Percentiles rank a stretch among this genome's conserved stretches.
phyloP scores from a whole-genome alignment of 345 rosid species.

The Hibiscus tridactylites region DNA sequence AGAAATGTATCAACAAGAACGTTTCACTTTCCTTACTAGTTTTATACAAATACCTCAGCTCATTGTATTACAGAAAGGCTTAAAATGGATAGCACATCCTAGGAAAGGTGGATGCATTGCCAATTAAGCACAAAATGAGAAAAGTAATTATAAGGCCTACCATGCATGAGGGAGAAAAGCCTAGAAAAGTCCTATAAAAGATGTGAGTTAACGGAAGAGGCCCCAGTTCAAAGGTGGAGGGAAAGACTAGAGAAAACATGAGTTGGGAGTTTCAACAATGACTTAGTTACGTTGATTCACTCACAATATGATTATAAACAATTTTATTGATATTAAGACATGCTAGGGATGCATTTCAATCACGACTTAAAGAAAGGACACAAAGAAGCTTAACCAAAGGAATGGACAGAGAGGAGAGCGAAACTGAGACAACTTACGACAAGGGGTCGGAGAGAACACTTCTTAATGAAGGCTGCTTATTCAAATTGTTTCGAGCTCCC shows the following conservation, averaged over 20 bases:
- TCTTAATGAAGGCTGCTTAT: conserved; percentile 84
- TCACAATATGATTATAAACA: background rate
- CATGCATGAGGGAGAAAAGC: background rate
- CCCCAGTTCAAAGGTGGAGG: background rate
- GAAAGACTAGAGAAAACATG: background rate
- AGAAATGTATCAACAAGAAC: background rate
- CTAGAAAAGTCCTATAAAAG: background rate
- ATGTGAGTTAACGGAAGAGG: background rate
- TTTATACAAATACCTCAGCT: background rate
- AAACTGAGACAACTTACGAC: conserved; percentile 60
- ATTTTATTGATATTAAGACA: background rate
- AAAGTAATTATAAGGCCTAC: background rate
- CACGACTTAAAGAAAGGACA: background rate
- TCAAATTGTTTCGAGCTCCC: conserved; percentile 48
- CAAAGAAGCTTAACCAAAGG: background rate
- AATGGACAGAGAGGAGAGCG: conserved; percentile 2
- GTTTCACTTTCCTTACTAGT: background rate
- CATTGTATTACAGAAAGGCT: background rate
- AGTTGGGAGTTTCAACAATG: background rate
- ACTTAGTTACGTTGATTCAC: background rate
- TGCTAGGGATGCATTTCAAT: background rate
- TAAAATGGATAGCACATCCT: background rate
- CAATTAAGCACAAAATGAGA: background rate
- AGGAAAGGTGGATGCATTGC: background rate
- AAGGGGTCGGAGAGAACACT: conserved; percentile 91